Base-by-base conservation (phyloP, 495 filamentous ascomycete genomes). In the Aspergillus bridgeri region DNA sequence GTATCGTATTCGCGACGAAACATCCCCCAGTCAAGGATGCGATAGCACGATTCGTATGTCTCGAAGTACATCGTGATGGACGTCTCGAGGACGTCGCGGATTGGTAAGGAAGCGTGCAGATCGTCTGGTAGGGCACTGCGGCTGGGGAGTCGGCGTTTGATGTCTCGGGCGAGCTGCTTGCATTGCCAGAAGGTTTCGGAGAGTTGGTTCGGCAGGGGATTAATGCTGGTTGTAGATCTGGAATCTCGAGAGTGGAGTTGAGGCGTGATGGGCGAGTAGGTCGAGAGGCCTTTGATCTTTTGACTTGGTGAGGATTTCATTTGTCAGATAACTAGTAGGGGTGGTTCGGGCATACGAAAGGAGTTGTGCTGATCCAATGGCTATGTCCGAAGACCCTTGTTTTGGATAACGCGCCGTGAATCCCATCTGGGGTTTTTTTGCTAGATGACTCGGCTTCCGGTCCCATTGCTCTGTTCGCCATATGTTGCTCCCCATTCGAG, bases 41-140 rank as follows among this genome's bases (percentile, higher is more conserved):
- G 68, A 48, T 78, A 68, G n/a, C 68, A 71, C 0, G 72, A 70
- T 57, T 86, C 81, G 56, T 77, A 80, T 0, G 71, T 73, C 9
- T 45, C 51, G 23, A 82, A 80, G 60, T 84, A 86, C 0, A 74
- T 51, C 13, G 53, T 29, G 0, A 75, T 66, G 62, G 82, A 60
- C 15, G 63, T 53, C 53, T 83, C 75, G 9, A 75, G 67, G 19
- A 81, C 51, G 27, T 63, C 65, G 5, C 66, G 70, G 5, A 46
- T 42, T 2, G 68, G 70, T 19, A 73, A 52, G 4, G 54, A 62
- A 1, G 20, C 50, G 53, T 63, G 42, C 2, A 70, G 42, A 9
- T 59, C 65, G 3, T 52, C n/a, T 17, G 70, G 61, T 11, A 73
- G 59, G 33, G 21, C 19, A 6, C 55, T 47, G 27, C 69, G 59